Base-by-base conservation (phyloP, 2,329 filamentous ascomycete species). In the Penicillium sp. region DNA sequence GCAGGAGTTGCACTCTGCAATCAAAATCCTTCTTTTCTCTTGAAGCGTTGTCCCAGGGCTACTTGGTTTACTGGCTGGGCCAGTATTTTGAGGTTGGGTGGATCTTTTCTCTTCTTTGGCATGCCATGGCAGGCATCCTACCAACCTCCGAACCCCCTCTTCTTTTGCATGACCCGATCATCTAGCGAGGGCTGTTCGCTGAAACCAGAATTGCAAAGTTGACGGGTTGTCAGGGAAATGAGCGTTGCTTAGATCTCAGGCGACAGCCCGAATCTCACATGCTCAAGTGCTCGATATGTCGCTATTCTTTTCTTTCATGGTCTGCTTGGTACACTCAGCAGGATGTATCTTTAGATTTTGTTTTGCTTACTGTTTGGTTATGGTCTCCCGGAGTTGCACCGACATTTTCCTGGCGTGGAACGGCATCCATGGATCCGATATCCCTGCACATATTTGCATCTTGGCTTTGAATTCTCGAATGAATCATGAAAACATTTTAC, bases 361-460 rank as follows among this genome's bases (percentile, higher is more conserved):
- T 16, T 39, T 31, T 31, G 19, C n/a, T 37, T 39, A 40, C 22
- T 50, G 41, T 27, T 47, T 54, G 7, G 40, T 47, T 56, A 40
- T 43, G 40, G 18, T 60, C 39, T 27, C 54, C 54, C 39, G 61
- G 61, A 56, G 60, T 62, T 60, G 59, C 55, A 62, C 55, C 55
- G 54, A 56, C 19, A 40, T 60, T 47, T 40, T 53, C 36, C 47
- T 60, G 57, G 59, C 54, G 57, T 49, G 54, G 57, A 59, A 54
- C 19, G 55, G 52, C 55, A 56, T 61, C 46, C 10, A 49, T 35
- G 46, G 46, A 49, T 49, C 39, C 50, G 47, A 60, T 58, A 36
- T 54, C 40, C 50, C 39, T 49, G 57, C 55, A 62, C 39, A 59
- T 49, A 46, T 52, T 63, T 61, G 61, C 56, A 63, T 65, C 36